Evolutionary conservation across 2,329 filamentous ascomycete species (phyloP).

Genomic region (Fusarium sp.): DNA sequence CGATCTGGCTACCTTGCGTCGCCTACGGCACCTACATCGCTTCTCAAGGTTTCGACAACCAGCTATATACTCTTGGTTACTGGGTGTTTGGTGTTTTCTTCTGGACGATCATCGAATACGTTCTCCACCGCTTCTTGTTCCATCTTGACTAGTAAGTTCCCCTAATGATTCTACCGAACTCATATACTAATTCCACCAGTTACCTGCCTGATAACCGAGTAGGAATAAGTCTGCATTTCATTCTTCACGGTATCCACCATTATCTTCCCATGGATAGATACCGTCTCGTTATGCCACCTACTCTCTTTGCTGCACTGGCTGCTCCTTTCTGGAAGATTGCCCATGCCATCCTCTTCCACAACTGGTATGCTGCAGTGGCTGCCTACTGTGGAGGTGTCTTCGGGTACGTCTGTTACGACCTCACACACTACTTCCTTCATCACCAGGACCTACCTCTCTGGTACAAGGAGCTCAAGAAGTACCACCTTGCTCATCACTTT

Average conservation of each 20-base stretch:
- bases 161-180: neutral
- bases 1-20: constrained; percentile 85
- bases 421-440: constrained; percentile 99
- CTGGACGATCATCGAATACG: constrained; percentile 93
- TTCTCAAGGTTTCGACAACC: constrained; percentile 67
- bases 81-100: constrained; percentile 78
- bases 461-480: constrained; percentile 95
- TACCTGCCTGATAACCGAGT: constrained; percentile 91
- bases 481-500: constrained; percentile 97
- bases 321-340: constrained; percentile 93
- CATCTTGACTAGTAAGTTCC: constrained; percentile 86
- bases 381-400: constrained; percentile 93
- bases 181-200: constrained; percentile 60
- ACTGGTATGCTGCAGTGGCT: constrained; percentile 84
- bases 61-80: constrained; percentile 65
- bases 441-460: constrained; percentile 91
- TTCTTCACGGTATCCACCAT: constrained; percentile 96
- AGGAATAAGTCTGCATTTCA: constrained; percentile 87
- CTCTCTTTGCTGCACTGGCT: constrained; percentile 85
- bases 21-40: constrained; percentile 78
- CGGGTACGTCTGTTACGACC: constrained; percentile 94
- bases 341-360: constrained; percentile 81
- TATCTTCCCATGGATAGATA: constrained; percentile 99
- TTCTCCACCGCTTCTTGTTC: constrained; percentile 90
- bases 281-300: constrained; percentile 95